Percentiles rank a stretch among this genome's conserved stretches.
phyloP scores from a whole-genome alignment of 2,329 filamentous ascomycete genomes.

The Hymenoscyphus repandus region DNA sequence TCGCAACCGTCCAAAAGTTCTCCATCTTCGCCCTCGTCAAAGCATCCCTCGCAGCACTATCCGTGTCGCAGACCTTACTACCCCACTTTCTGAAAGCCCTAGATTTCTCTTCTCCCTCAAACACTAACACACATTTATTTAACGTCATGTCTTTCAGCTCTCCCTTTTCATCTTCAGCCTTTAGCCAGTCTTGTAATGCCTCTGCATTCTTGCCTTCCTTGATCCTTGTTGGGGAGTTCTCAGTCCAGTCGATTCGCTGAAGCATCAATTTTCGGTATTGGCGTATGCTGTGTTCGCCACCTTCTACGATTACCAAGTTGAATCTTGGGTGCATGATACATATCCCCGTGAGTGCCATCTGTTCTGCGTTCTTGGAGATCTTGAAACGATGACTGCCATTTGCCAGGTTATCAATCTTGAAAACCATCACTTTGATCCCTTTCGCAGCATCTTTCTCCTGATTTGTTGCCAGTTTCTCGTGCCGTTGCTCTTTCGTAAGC shows the following conservation, averaged over 20 bases:
- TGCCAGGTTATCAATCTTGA: conserved; percentile 81
- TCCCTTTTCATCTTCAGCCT: conserved; percentile 72
- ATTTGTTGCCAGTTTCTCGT: conserved; percentile 75
- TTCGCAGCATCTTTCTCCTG: conserved; percentile 85
- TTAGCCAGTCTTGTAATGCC: conserved; percentile 68
- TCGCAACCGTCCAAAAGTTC: conserved; percentile 89
- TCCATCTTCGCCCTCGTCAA: conserved; percentile 82
- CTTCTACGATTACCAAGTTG: conserved; percentile 87
- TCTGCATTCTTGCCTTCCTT: conserved; percentile 58
- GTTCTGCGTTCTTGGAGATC: conserved; percentile 86
- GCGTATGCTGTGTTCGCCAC: conserved; percentile 74
- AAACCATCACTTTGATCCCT: conserved; percentile 81
- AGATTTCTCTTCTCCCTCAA: conserved; percentile 82
- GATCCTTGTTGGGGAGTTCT: conserved; percentile 68
- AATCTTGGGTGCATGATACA: conserved; percentile 87
- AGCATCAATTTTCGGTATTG: conserved; percentile 92
- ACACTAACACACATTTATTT: conserved; percentile 80
- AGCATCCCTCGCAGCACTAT: conserved; percentile 78
- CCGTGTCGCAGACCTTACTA: conserved; percentile 86
- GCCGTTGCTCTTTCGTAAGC: conserved; percentile 79
- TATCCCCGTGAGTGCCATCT: conserved; percentile 80
- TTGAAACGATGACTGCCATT: conserved; percentile 94
- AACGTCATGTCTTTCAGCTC: conserved; percentile 73
- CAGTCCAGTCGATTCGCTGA: conserved; percentile 90
- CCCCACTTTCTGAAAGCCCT: conserved; percentile 83